Conservation (phyloP, 768 basidiomycete species). For the Gloeophyllum trabeum region DNA sequence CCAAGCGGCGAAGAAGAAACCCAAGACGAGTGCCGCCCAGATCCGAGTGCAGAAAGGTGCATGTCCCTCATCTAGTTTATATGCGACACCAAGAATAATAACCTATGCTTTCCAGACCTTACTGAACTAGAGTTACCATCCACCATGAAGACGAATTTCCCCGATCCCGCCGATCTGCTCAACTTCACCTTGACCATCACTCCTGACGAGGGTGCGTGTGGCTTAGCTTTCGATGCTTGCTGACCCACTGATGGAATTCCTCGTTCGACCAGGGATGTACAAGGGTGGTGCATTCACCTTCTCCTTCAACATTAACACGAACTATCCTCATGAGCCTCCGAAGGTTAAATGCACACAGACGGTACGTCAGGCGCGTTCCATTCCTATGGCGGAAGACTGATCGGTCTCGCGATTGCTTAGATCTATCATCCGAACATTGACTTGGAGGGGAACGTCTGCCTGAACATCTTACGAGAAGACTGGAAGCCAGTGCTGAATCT, state of each 20-base stretch:
- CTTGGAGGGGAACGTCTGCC: conserved; percentile 94
- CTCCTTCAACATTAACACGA: conserved; percentile 92
- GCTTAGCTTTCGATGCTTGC: background rate
- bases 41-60: conserved; percentile 98
- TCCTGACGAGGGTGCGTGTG: conserved; percentile 84
- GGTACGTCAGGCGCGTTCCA: conserved; percentile 32
- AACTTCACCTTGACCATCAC: conserved; percentile 94
- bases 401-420: conserved; percentile 27
- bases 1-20: conserved; percentile 93
- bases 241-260: conserved; percentile 1
- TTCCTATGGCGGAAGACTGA: background rate
- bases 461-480: conserved; percentile 97
- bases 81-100: background rate
- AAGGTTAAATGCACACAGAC: conserved; percentile 97
- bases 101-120: conserved; percentile 44
- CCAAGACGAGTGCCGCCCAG: conserved; percentile 96
- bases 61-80: conserved; percentile 6
- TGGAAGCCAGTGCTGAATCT: conserved; percentile 99
- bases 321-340: conserved; percentile 98
- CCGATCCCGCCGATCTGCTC: conserved; percentile 88
- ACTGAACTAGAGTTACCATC: conserved; percentile 93
- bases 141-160: conserved; percentile 93
- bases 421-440: conserved; percentile 99
- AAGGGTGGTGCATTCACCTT: conserved; percentile 90
- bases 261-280: conserved; percentile 74